A percentile compares a stretch with the other conserved stretches of the same genome.
phyloP scores from a whole-genome alignment of 2,329 filamentous ascomycete genomes.

The Pseudogymnoascus sp. region DNA sequence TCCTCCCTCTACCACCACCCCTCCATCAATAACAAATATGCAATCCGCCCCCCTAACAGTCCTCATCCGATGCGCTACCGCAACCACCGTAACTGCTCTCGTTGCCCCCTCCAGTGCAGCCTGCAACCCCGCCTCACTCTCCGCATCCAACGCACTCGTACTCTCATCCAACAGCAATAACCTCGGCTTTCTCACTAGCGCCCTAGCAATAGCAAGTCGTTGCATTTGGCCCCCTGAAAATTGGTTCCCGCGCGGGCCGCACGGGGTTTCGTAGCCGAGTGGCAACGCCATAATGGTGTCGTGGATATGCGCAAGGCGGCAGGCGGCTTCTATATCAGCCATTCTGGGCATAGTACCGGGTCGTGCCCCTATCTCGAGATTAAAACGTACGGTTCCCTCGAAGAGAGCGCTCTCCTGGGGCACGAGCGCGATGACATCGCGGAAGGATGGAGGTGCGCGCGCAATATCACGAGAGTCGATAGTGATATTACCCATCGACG shows the following conservation, averaged over 20 bases:
- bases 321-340: constrained; percentile 57
- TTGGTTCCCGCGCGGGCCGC: constrained; percentile 63
- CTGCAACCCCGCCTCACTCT: constrained; percentile 55
- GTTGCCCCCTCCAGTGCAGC: constrained; percentile 52
- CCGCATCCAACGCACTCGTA: constrained; percentile 66
- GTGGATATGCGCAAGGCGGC: constrained; percentile 60
- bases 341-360: constrained; percentile 47
- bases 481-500: constrained; percentile 27
- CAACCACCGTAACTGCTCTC: constrained; percentile 45
- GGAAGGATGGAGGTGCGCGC: constrained; percentile 33
- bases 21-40: constrained; percentile 48
- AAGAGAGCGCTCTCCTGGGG: constrained; percentile 50
- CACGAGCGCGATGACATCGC: constrained; percentile 45
- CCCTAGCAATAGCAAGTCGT: constrained; percentile 67
- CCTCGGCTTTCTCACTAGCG: constrained; percentile 61
- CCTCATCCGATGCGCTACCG: constrained; percentile 48
- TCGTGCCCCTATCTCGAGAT: constrained; percentile 45
- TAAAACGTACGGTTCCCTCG: constrained; percentile 46
- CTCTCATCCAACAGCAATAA: constrained; percentile 75
- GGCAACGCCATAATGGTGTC: constrained; percentile 55
- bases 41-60: constrained; percentile 48
- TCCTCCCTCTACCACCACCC: constrained; percentile 43
- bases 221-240: constrained; percentile 75
- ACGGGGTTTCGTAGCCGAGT: constrained; percentile 56
- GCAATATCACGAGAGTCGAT: constrained; percentile 36